Percentiles rank a stretch among this genome's conserved stretches.
These are phyloP conservation scores for Fusarium albosuccineum DNA, from an alignment of 2,329 filamentous ascomycete genomes.

Conservation along the genomic window DNA sequence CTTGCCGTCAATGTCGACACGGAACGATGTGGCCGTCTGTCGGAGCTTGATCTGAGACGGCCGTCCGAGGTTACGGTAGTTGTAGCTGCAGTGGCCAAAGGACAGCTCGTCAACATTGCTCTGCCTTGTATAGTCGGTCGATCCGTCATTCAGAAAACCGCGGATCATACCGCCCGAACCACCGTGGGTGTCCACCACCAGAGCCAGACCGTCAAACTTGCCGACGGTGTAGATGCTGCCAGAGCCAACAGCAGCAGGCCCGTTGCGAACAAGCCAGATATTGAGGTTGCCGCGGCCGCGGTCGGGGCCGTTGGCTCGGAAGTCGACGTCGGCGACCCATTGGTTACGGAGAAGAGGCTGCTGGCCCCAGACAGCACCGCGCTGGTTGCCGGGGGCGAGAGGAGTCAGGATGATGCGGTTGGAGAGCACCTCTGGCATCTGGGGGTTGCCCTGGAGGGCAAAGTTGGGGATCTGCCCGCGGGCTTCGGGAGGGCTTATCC, in stretches of 20 bases:
- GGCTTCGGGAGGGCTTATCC: conserved; percentile 73
- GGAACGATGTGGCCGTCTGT: conserved; percentile 74
- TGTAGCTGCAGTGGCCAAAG: conserved; percentile 92
- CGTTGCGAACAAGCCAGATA: conserved; percentile 87
- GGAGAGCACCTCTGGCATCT: conserved; percentile 76
- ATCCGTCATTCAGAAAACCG: conserved; percentile 94
- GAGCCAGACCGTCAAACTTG: conserved; percentile 88
- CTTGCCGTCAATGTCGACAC: conserved; percentile 83
- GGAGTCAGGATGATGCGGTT: conserved; percentile 95
- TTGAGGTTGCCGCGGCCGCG: conserved; percentile 90
- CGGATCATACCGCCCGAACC: conserved; percentile 83
- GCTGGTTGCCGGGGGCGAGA: conserved; percentile 84
- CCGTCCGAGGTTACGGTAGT: conserved; percentile 91
- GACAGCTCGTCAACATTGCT: conserved; percentile 86
- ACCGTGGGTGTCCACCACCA: conserved; percentile 88
- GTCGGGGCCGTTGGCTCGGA: conserved; percentile 88
- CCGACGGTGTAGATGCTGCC: conserved; percentile 87
- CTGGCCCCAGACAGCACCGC: conserved; percentile 86
- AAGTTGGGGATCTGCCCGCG: conserved; percentile 67
- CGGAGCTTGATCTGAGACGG: conserved; percentile 82
- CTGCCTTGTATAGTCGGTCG: conserved; percentile 78
- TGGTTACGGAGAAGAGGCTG: conserved; percentile 70
- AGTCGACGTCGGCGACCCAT: conserved; percentile 89
- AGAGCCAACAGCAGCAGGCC: conserved; percentile 73
- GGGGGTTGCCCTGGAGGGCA: conserved; percentile 66